Evolutionary conservation across 805 yeast species (phyloP).

Genomic region (Torulaspora franciscae): DNA sequence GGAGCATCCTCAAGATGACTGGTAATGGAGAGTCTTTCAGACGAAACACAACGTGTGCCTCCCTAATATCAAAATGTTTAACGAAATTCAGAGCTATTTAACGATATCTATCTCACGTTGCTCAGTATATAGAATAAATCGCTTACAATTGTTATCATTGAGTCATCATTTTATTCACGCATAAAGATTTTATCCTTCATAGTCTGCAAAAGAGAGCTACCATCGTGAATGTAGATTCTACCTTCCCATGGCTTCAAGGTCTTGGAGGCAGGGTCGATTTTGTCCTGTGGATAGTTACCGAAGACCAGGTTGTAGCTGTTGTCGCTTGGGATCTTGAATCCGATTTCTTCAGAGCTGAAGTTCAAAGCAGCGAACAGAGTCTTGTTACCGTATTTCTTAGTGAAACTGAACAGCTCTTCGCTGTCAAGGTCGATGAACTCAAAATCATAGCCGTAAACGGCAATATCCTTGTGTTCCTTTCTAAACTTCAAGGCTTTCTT

Average conservation of each 20-base stretch:
- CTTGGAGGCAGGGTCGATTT: conserved; percentile 19
- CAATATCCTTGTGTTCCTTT: conserved; percentile 41
- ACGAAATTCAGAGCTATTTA: background rate
- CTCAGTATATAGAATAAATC: background rate
- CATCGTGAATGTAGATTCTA: conserved; percentile 35
- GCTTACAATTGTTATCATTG: background rate
- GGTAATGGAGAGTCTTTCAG: no score
- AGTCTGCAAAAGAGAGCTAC: background rate
- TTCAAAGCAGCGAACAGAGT: conserved; percentile 41
- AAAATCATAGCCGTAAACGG: conserved; percentile 44
- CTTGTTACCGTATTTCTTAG: conserved; percentile 36
- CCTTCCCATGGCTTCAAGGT: conserved; percentile 44
- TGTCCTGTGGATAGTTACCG: conserved; percentile 34
- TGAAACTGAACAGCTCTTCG: conserved; percentile 40
- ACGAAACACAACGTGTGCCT: no score
- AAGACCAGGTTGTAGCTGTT: conserved; percentile 27
- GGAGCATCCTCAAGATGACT: no score
- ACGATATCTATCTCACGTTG: background rate
- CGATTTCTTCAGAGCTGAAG: conserved; percentile 36
- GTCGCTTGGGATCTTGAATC: conserved; percentile 32
- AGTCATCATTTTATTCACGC: background rate
- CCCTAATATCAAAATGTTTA: background rate
- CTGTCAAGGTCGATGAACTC: conserved; percentile 43
- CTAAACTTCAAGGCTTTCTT: conserved; percentile 41
- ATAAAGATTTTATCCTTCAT: background rate